Percentiles rank a stretch among this genome's conserved stretches.
phyloP scores from a whole-genome alignment of 768 basidiomycete species.

The Tulasnella sp. region DNA sequence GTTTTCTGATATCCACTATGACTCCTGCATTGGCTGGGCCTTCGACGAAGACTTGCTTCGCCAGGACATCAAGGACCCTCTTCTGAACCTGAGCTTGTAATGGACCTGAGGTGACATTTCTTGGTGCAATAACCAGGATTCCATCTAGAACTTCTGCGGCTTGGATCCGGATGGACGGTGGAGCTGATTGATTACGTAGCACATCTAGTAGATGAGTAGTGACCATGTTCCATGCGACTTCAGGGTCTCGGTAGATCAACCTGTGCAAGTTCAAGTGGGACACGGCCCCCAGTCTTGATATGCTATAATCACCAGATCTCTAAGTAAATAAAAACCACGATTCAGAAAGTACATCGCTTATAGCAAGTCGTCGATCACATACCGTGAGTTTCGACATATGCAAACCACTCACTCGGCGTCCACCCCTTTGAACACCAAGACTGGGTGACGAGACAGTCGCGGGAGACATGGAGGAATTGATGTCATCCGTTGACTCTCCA shows the following conservation, averaged over 20 bases:
- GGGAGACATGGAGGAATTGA: not conserved
- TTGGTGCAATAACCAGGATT: conserved; percentile 62
- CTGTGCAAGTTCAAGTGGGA: conserved; percentile 75
- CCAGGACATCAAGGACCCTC: conserved; percentile 74
- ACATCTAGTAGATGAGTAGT: conserved; percentile 70
- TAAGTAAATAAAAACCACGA: conserved; percentile 23
- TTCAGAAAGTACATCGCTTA: not conserved
- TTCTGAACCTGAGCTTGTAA: conserved; percentile 60
- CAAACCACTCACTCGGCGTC: conserved; percentile 73
- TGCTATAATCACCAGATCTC: conserved; percentile 91
- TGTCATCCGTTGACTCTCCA: conserved; percentile 14
- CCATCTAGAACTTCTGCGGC: conserved; percentile 81
- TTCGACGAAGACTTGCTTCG: conserved; percentile 49
- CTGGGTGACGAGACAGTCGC: not conserved
- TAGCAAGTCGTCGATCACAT: conserved; percentile 27
- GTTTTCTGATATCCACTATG: conserved; percentile 63
- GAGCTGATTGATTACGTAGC: conserved; percentile 54
- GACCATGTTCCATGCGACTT: conserved; percentile 72
- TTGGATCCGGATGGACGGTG: conserved; percentile 66
- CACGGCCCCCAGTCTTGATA: conserved; percentile 70
- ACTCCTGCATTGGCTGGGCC: conserved; percentile 34
- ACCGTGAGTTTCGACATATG: conserved; percentile 69
- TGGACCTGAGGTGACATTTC: conserved; percentile 49
- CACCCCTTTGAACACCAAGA: not conserved
- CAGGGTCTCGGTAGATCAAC: conserved; percentile 67